Evolutionary conservation across 352 stramenopile genomes (phyloP).

Genomic region (Pythium biforme): DNA sequence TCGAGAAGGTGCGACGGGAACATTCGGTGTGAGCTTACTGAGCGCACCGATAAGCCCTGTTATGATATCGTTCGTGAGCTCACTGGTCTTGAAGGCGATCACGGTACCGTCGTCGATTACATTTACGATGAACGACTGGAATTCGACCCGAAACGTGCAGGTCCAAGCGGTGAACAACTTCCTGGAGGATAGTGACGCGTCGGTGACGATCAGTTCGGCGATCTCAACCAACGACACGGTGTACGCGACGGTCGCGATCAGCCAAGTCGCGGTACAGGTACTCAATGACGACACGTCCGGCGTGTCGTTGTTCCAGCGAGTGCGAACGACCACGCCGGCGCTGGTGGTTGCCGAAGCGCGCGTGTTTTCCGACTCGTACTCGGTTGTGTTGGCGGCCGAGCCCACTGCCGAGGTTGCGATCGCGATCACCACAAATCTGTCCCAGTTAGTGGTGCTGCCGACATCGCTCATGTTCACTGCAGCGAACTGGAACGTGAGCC

Average conservation of each 20-base stretch:
- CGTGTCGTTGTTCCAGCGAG: slow-evolving; percentile 43
- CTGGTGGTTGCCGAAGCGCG: slow-evolving; percentile 50
- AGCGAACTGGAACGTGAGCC: slow-evolving; percentile 48
- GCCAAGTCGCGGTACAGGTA: slow-evolving; percentile 37
- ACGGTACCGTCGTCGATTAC: slow-evolving; percentile 23
- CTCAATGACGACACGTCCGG: slow-evolving; percentile 53
- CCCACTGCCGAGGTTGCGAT: slow-evolving; percentile 41
- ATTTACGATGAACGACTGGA: slow-evolving; percentile 42
- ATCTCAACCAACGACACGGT: slow-evolving; percentile 37
- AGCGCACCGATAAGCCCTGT: slow-evolving; percentile 37
- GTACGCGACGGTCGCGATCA: slow-evolving; percentile 31
- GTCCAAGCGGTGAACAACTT: slow-evolving; percentile 50
- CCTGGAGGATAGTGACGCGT: slow-evolving; percentile 41
- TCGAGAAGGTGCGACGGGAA: slow-evolving; percentile 32
- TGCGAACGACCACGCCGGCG: slow-evolving; percentile 31
- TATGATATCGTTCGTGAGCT: slow-evolving; percentile 38
- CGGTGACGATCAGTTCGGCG: slow-evolving; percentile 24
- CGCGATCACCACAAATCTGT: slow-evolving; percentile 30
- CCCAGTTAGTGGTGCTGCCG: slow-evolving; percentile 42
- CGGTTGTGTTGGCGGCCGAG: slow-evolving; percentile 45
- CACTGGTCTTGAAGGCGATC: slow-evolving; percentile 30
- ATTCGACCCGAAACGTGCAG: slow-evolving; percentile 29
- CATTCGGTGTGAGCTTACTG: slow-evolving; percentile 36
- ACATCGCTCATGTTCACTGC: slow-evolving; percentile 37
- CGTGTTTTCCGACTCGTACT: slow-evolving; percentile 49